Evolutionary conservation across 495 filamentous ascomycete genomes (phyloP).

Genomic region (Mycothermus thermophilus): DNA sequence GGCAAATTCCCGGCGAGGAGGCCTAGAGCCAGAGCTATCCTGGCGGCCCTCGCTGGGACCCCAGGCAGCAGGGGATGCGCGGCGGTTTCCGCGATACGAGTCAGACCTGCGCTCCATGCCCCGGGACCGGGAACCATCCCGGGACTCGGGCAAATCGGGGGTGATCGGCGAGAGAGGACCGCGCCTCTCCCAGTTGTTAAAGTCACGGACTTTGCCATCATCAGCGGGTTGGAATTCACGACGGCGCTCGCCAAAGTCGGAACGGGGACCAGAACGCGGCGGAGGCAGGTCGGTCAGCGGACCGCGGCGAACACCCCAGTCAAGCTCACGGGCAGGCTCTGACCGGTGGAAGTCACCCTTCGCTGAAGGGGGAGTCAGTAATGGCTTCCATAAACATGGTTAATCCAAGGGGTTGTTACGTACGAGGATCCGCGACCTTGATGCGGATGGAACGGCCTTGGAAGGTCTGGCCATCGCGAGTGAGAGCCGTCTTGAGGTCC

Average conservation of each 20-base stretch:
- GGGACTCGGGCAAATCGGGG: conserved; percentile 37
- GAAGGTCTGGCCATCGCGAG: conserved; percentile 62
- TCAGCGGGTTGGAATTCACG: conserved; percentile 31
- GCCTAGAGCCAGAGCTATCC: conserved; percentile 71
- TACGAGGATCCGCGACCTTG: conserved; percentile 42
- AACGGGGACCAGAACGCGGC: conserved; percentile 36
- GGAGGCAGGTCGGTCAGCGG: conserved; percentile 61
- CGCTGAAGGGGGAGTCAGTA: conserved; percentile 30
- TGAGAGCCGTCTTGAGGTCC: conserved; percentile 81
- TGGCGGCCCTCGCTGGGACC: conserved; percentile 32
- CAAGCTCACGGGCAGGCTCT: conserved; percentile 49
- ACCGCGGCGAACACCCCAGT: conserved; percentile 59
- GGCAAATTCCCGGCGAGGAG: conserved; percentile 63
- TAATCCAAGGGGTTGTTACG: conserved; percentile 20
- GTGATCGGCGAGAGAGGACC: conserved; percentile 68
- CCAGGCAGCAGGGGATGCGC: conserved; percentile 63
- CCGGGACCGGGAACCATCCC: conserved; percentile 57
- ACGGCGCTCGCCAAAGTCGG: conserved; percentile 31
- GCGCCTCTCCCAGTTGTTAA: conserved; percentile 89
- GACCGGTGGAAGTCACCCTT: conserved; percentile 41
- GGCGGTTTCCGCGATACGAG: conserved; percentile 42
- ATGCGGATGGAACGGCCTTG: conserved; percentile 78
- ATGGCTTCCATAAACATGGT: conserved; percentile 10
- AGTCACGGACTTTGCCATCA: conserved; percentile 75
- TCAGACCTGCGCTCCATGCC: conserved; percentile 43